Conservation (phyloP, 1,284 basidiomycete genomes). For the Trichosporon ovoides region DNA sequence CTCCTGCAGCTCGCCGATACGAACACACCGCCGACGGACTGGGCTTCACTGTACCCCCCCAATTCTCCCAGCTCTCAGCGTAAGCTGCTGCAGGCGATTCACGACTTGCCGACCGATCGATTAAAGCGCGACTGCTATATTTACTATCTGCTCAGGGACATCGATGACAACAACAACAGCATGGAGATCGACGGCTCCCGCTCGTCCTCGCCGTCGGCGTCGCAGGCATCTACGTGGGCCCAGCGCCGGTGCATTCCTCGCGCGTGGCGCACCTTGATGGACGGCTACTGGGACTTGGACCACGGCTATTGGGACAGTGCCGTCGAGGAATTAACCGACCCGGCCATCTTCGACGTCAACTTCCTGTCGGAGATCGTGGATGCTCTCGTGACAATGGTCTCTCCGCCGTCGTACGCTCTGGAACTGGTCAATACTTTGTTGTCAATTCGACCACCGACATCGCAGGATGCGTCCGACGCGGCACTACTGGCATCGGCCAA, state of each 20-base stretch:
- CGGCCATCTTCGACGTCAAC: slow-evolving; percentile 37
- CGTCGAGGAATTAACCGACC: slow-evolving; percentile 28
- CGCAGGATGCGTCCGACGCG: slow-evolving; percentile 22
- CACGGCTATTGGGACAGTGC: slow-evolving; percentile 34
- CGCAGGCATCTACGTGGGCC: slow-evolving; percentile 29
- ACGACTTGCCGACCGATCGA: slow-evolving; percentile 28
- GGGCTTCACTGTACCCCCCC: slow-evolving; percentile 36
- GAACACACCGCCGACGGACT: background rate
- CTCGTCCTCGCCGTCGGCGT: background rate
- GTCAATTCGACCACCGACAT: slow-evolving; percentile 4
- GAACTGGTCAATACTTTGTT: slow-evolving; percentile 30
- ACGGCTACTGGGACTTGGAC: slow-evolving; percentile 44
- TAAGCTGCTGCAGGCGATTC: slow-evolving; percentile 33
- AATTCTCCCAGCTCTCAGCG: slow-evolving; percentile 31
- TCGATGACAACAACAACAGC: slow-evolving; percentile 17
- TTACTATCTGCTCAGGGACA: slow-evolving; percentile 41
- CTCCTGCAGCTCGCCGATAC: slow-evolving; percentile 29
- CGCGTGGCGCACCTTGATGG: slow-evolving; percentile 39
- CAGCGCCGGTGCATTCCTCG: slow-evolving; percentile 33
- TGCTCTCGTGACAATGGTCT: slow-evolving; percentile 30
- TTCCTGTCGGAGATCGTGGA: slow-evolving; percentile 35
- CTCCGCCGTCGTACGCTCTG: slow-evolving; percentile 31
- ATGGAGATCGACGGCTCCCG: slow-evolving; percentile 25
- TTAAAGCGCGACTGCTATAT: slow-evolving; percentile 42
- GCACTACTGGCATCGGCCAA: slow-evolving; percentile 27